phyloP scores from a whole-genome alignment of 257 asterid genomes.

The Solanum boliviense region DNA sequence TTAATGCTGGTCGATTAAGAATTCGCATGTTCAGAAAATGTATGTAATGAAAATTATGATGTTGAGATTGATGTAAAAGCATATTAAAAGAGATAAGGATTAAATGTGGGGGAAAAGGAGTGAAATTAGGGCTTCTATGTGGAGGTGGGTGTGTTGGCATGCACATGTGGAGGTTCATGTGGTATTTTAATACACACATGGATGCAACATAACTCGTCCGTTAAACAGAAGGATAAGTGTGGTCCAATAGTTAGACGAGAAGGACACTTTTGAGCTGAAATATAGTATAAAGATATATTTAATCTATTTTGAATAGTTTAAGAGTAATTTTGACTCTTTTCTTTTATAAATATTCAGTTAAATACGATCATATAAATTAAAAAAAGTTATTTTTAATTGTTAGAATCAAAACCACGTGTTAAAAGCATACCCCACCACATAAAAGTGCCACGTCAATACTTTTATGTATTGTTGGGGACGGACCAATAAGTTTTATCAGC shows the following conservation, averaged over 20 bases:
- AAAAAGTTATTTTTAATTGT: background rate
- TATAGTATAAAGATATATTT: no score
- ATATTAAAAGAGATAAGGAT: no score
- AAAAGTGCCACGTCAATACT: background rate
- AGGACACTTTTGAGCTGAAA: no score
- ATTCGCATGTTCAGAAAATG: background rate
- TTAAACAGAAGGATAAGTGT: background rate
- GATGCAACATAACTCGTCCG: background rate
- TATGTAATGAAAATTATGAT: background rate
- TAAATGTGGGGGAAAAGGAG: no score
- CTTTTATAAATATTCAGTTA: background rate
- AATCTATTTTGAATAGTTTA: no score
- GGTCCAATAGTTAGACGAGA: background rate
- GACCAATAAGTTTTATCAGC: background rate
- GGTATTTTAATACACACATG: no score
- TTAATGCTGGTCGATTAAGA: background rate
- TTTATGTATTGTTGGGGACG: background rate
- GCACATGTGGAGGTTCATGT: no score
- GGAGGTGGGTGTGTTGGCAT: no score
- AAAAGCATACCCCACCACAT: background rate
- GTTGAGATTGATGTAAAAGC: background rate
- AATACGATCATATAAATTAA: background rate
- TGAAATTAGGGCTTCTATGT: background rate
- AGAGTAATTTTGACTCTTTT: accelerated
- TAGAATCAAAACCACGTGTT: background rate